Evolutionary conservation across 257 asterid genomes (phyloP), one percentile per base, ranked within the genome.

Genomic region (Solanum lignicaule): DNA sequence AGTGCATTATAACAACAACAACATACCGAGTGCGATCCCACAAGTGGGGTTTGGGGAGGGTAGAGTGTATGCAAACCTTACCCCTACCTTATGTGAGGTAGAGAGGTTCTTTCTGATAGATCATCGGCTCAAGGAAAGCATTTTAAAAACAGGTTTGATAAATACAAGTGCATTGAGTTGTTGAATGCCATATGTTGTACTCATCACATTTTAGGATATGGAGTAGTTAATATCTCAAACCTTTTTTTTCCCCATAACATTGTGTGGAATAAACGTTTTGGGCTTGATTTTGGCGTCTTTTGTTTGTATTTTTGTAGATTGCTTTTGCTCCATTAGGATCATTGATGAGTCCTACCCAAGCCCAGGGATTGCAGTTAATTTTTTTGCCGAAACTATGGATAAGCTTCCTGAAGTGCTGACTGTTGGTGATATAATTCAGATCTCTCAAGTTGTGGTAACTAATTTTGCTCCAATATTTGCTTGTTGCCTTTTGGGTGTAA

Each of bases 401-500:
- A 91, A 82, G 87, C 98, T 96, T 85, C 98, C 98, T 87, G 89
- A 38, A 20, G 92, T 93, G 81, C 88, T 85, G 91, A 84, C 90
- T 83, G 91, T 86, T 87, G 98, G 99, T 38, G 97, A 95, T 82
- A 92, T 95, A 41, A 78, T 94, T 73, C 72, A 92, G 87, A 92
- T 95, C 85, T 90, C 93, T 88, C 93, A 86, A 35, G 98, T 95
- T 86, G 85, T 91, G 96, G 98, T 95, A 93, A 85, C 7, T 71
- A 9, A 15, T 41, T 46, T n/a, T 33, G 11, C 25, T 68, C 38
- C 73, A 52, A 18, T 25, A 27, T 79, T 75, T 55, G 62, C 52
- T 75, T 72, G 18, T 68, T 69, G 62, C 58, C 18, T 65, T 46
- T 29, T 32, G 48, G 58, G 18, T 86, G 21, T 29, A 27, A 23